Percentiles rank a stretch among this genome's conserved stretches.
Evolutionary conservation across 1,284 basidiomycete genomes (phyloP).

Genomic region (Hypsizygus ulmarius): DNA sequence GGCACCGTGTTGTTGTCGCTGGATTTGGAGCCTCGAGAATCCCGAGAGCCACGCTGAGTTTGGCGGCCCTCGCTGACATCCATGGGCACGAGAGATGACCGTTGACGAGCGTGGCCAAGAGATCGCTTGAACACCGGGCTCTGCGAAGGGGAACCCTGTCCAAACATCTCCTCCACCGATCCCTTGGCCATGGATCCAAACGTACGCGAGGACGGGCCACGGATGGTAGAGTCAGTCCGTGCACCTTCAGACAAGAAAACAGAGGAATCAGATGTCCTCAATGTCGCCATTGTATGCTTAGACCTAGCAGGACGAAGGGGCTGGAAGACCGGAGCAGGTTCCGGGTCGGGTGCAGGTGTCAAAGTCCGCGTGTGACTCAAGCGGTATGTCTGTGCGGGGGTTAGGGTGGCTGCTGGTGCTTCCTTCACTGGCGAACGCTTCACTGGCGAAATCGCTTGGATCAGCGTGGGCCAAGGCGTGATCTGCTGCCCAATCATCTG

Average conservation of each 20-base stretch:
- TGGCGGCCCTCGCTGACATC: constrained; percentile 9
- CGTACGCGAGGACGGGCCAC: constrained; percentile 42
- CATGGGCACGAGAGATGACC: constrained; percentile 33
- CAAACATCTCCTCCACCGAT: constrained; percentile 28
- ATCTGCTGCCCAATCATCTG: constrained; percentile 56
- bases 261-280: constrained; percentile 19
- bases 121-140: constrained; percentile 52
- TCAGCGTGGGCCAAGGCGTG: constrained; percentile 56
- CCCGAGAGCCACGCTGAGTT: constrained; percentile 1
- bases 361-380: constrained; percentile 47
- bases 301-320: constrained; percentile 52
- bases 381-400: constrained; percentile 27
- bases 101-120: constrained; percentile 33
- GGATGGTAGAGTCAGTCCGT: constrained; percentile 22
- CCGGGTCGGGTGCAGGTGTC: constrained; percentile 53
- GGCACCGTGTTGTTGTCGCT: constrained; percentile 28
- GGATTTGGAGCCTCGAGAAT: background rate
- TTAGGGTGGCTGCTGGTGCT: constrained; percentile 17
- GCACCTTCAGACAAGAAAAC: constrained; percentile 7
- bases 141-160: constrained; percentile 24
- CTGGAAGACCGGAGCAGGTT: constrained; percentile 53
- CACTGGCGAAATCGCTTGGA: constrained; percentile 46
- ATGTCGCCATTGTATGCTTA: constrained; percentile 17
- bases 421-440: constrained; percentile 30
- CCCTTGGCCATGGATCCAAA: constrained; percentile 39